Evolutionary conservation across 129 eudicot genomes (phyloP).

Genomic region (Mikania micrantha): DNA sequence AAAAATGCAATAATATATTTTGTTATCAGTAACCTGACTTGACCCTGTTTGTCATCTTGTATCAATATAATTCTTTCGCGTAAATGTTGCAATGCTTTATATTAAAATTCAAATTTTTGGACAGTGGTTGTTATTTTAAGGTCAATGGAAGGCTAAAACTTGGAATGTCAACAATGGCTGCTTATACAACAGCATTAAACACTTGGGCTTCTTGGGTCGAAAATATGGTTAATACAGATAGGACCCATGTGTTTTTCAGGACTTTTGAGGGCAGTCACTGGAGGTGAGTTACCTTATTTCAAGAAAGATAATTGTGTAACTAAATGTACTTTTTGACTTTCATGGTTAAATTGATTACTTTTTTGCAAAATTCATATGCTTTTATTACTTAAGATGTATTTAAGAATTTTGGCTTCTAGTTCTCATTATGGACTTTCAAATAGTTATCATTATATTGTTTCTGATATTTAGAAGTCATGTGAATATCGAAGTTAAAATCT

Average conservation of each 20-base stretch:
- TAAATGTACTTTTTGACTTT: background rate
- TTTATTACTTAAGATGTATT: background rate
- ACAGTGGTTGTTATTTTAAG: conserved; percentile 92
- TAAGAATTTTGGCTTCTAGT: background rate
- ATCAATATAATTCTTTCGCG: background rate
- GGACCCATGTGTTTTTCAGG: conserved; percentile 78
- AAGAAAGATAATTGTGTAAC: background rate
- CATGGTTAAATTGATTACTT: background rate
- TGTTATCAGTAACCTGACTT: background rate
- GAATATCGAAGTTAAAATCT: background rate
- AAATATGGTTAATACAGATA: conserved; percentile 45
- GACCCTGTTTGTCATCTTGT: background rate
- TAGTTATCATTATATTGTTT: background rate
- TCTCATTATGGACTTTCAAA: background rate
- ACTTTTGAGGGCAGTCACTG: conserved; percentile 91
- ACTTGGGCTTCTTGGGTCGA: conserved; percentile 96
- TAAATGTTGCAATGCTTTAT: background rate
- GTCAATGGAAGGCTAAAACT: conserved; percentile 61
- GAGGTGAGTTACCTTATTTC: conserved; percentile 49
- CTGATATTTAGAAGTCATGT: background rate
- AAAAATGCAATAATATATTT: background rate
- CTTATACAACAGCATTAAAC: conserved; percentile 52
- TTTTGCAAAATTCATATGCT: background rate
- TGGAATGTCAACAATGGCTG: conserved; percentile 66
- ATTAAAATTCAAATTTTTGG: conserved; percentile 14